These are phyloP conservation scores for Allium sativum DNA, from an alignment of 106 monocot species.

Conservation along the genomic window DNA sequence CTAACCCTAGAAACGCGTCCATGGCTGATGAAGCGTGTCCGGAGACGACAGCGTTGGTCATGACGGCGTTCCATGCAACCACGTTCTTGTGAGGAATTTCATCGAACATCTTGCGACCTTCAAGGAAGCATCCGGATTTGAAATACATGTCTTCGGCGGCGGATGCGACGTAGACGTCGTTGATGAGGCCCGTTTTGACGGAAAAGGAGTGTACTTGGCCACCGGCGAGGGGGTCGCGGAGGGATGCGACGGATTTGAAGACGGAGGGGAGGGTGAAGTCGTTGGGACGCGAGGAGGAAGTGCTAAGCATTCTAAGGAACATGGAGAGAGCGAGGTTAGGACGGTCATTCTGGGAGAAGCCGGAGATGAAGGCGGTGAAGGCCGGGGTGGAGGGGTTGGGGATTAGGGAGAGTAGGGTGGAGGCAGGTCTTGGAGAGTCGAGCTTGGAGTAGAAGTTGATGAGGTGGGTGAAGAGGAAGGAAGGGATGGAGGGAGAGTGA, in stretches of 20 bases:
- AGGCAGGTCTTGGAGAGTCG: constrained; percentile 41
- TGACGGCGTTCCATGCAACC: constrained; percentile 65
- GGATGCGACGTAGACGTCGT: constrained; percentile 44
- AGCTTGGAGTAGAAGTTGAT: constrained; percentile 95
- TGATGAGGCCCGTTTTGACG: constrained; percentile 32
- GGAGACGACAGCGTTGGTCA: constrained; percentile 46
- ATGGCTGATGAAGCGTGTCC: constrained; percentile 14
- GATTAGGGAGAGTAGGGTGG: constrained; percentile 30
- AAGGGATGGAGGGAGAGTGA: constrained; percentile 37
- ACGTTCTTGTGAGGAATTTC: constrained; percentile 51
- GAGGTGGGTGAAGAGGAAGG: constrained; percentile 82
- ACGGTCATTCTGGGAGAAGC: constrained; percentile 47
- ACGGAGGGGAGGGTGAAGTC: constrained; percentile 88
- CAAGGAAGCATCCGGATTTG: constrained; percentile 22
- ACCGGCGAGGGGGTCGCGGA: constrained; percentile 14
- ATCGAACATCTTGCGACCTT: constrained; percentile 49
- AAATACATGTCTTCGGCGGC: constrained; percentile 58
- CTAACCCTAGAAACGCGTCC: constrained; percentile 19
- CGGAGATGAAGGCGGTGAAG: constrained; percentile 76
- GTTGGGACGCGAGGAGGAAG: constrained; percentile 41
- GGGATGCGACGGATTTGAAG: constrained; percentile 55
- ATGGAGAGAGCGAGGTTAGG: constrained; percentile 29
- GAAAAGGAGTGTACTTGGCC: constrained; percentile 33
- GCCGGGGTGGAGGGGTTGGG: constrained; percentile 56
- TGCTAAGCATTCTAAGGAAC: constrained; percentile 50